These are phyloP conservation scores for Cladosporium colombiae DNA, from an alignment of 2,329 filamentous ascomycete genomes.

Conservation along the genomic window DNA sequence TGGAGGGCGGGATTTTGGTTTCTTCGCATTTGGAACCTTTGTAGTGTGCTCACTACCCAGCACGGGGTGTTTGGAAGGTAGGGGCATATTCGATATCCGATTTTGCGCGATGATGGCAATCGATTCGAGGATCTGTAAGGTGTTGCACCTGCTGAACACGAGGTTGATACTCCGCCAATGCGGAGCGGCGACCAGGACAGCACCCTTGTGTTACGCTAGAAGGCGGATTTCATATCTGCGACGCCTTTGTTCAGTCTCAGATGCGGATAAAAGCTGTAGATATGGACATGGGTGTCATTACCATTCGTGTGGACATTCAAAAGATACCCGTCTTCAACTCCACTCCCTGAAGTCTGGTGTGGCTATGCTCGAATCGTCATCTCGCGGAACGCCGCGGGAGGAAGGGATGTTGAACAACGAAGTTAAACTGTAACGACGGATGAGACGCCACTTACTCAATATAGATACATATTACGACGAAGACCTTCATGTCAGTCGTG, in stretches of 20 bases:
- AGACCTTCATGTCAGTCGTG: background rate
- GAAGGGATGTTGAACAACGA: background rate
- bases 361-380: conserved; percentile 8
- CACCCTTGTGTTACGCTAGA: background rate
- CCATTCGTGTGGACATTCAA: background rate
- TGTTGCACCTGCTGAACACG: background rate
- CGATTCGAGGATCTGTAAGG: too few relatives aligned
- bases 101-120: background rate
- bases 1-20: conserved; percentile 51
- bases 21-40: conserved; percentile 41
- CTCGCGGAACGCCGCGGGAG: background rate
- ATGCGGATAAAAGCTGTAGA: background rate
- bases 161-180: background rate
- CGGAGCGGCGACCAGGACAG: background rate
- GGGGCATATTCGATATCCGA: background rate
- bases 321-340: background rate
- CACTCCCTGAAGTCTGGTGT: background rate
- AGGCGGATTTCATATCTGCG: background rate
- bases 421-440: background rate
- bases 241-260: background rate
- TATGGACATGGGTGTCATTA: background rate
- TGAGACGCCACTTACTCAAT: background rate
- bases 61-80: conserved; percentile 14
- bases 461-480: background rate
- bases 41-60: conserved; percentile 17